Conservation (phyloP, 2,329 filamentous ascomycete genomes). For the Diaporthe velutina region DNA sequence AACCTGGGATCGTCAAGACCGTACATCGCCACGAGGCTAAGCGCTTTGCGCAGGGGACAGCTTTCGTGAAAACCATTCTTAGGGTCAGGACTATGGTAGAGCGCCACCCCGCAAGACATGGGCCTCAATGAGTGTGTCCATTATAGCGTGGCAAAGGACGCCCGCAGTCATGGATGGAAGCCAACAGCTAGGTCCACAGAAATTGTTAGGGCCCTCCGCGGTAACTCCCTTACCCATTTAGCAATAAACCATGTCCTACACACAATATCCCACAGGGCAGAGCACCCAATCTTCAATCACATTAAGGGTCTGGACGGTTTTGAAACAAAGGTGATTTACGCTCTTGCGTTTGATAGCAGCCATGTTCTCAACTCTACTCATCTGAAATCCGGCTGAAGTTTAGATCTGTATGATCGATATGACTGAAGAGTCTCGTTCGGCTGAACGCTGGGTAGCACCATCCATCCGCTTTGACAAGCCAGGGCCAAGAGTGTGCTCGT, state of each 20-base stretch:
- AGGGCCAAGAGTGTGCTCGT: background rate
- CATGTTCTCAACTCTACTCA: background rate
- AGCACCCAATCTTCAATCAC: background rate
- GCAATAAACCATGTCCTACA: too few species aligned
- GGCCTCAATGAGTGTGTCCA: background rate
- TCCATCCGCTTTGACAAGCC: background rate
- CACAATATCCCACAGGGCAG: background rate
- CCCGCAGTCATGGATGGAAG: background rate
- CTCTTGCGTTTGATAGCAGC: background rate
- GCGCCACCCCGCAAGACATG: background rate
- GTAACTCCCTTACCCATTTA: background rate
- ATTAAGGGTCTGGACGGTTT: background rate
- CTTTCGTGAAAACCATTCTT: background rate
- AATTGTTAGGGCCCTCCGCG: background rate
- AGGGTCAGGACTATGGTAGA: background rate
- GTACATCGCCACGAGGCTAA: background rate
- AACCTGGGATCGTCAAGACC: background rate
- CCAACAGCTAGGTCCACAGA: background rate
- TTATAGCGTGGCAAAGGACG: background rate
- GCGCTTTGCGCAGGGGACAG: background rate
- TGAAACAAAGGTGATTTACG: background rate
- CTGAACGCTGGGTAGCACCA: background rate
- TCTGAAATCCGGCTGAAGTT: background rate
- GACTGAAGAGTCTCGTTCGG: background rate
- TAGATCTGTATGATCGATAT: background rate